Evolutionary conservation across 2,329 filamentous ascomycete genomes (phyloP).

Genomic region (Zasmidium citrigriseum): DNA sequence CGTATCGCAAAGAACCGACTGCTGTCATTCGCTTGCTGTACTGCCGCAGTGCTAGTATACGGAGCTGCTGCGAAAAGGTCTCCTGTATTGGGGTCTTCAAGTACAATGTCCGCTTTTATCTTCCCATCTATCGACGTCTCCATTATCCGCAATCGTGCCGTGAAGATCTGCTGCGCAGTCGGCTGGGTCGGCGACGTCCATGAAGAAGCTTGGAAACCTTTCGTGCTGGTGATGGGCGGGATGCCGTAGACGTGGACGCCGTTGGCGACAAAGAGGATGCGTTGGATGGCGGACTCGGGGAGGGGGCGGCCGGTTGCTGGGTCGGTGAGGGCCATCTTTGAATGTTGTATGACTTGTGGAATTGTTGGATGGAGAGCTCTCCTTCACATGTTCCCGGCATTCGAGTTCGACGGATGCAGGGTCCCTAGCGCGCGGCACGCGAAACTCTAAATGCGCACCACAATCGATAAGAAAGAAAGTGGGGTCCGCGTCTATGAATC

Average conservation of each 20-base stretch:
- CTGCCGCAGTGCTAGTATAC: conserved; percentile 65
- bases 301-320: conserved; percentile 63
- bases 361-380: neutral
- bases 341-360: neutral
- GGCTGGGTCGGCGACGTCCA: conserved; percentile 71
- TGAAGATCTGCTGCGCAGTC: conserved; percentile 76
- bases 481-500: neutral
- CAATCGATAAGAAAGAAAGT: neutral
- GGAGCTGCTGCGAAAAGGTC: conserved; percentile 83
- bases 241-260: conserved; percentile 85
- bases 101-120: conserved; percentile 62
- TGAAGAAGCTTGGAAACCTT: conserved; percentile 73
- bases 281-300: conserved; percentile 75
- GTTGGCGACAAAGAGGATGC: conserved; percentile 74
- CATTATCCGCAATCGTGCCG: conserved; percentile 67
- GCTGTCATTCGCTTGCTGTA: conserved; percentile 78
- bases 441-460: neutral
- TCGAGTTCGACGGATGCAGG: neutral
- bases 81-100: conserved; percentile 73
- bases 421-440: neutral
- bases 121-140: conserved; percentile 33
- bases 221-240: conserved; percentile 74
- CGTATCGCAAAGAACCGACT: conserved; percentile 82
- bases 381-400: neutral
- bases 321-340: conserved; percentile 65